Percentiles rank a stretch among this genome's conserved stretches.
Conservation (phyloP, 2,329 filamentous ascomycete genomes). For the Ophiostoma ips region DNA sequence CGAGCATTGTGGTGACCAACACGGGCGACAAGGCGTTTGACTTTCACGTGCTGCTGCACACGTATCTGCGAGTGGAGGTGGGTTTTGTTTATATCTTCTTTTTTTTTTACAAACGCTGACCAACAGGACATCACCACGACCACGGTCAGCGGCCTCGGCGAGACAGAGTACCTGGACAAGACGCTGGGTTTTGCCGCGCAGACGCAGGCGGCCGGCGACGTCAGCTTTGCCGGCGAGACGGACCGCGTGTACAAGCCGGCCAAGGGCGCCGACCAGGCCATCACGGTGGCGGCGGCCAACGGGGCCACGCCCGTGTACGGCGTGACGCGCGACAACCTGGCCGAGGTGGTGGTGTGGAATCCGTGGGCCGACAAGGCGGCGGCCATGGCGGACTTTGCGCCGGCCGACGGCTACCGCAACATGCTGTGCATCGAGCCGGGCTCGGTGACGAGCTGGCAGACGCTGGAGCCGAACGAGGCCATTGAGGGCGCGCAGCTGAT, state of each 20-base stretch:
- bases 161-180: constrained; percentile 73
- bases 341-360: constrained; percentile 92
- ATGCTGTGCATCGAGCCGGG: constrained; percentile 95
- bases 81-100: constrained; percentile 18
- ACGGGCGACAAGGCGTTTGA: constrained; percentile 73
- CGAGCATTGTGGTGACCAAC: constrained; percentile 77
- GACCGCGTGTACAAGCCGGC: constrained; percentile 77
- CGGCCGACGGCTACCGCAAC: constrained; percentile 77
- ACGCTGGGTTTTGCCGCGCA: constrained; percentile 50
- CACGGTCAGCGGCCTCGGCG: constrained; percentile 61
- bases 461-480: constrained; percentile 63
- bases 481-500: constrained; percentile 50
- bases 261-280: constrained; percentile 41
- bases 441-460: constrained; percentile 67
- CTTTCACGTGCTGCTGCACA: constrained; percentile 83
- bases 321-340: constrained; percentile 70
- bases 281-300: constrained; percentile 49
- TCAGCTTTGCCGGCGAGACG: constrained; percentile 64
- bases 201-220: constrained; percentile 43
- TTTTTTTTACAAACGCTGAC: background rate
- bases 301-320: constrained; percentile 52
- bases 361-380: constrained; percentile 80
- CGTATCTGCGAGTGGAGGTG: constrained; percentile 73
- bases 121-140: constrained; percentile 66
- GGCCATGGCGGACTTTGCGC: constrained; percentile 73